phyloP scores from a whole-genome alignment of 352 stramenopile genomes.

The Phytopythium sindhum region DNA sequence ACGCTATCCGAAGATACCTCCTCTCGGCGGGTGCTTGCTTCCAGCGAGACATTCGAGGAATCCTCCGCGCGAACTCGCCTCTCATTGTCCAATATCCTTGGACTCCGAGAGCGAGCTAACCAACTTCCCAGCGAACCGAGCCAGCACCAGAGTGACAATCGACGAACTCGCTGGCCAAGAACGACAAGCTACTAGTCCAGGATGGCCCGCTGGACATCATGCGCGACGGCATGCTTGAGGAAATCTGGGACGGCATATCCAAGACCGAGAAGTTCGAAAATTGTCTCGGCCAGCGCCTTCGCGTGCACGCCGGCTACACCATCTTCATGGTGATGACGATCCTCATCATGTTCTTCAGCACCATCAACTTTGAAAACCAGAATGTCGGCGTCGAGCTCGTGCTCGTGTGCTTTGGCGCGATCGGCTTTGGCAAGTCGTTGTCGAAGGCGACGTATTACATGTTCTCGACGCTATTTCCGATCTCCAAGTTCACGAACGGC shows the following conservation, averaged over 20 bases:
- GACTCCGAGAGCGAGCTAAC: too few relatives aligned
- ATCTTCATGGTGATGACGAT: slow-evolving; percentile 54
- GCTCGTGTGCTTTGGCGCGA: slow-evolving; percentile 34
- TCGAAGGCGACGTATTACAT: slow-evolving; percentile 24
- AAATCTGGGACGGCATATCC: slow-evolving; percentile 58
- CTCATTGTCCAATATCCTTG: too few relatives aligned
- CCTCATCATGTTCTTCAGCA: slow-evolving; percentile 64
- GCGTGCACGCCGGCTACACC: slow-evolving; percentile 44
- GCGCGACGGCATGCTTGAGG: slow-evolving; percentile 44
- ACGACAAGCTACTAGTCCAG: slow-evolving; percentile 37
- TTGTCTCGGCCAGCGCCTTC: slow-evolving; percentile 21
- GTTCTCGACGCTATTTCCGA: slow-evolving; percentile 38
- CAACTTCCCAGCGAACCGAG: too few relatives aligned
- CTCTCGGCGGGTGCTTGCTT: too few relatives aligned
- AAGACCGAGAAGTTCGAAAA: slow-evolving; percentile 37
- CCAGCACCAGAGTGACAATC: too few relatives aligned
- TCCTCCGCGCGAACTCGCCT: too few relatives aligned
- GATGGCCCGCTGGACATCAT: slow-evolving; percentile 14
- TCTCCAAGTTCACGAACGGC: slow-evolving; percentile 46
- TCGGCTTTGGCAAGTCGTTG: slow-evolving; percentile 39
- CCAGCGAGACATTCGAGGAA: too few relatives aligned
- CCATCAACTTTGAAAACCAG: slow-evolving; percentile 27
- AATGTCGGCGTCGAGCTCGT: slow-evolving; percentile 33
- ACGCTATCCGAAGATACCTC: too few relatives aligned
- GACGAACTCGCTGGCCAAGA: slow-evolving; percentile 31